phyloP scores from a whole-genome alignment of 495 filamentous ascomycete species.

The Aspergillus diversus region DNA sequence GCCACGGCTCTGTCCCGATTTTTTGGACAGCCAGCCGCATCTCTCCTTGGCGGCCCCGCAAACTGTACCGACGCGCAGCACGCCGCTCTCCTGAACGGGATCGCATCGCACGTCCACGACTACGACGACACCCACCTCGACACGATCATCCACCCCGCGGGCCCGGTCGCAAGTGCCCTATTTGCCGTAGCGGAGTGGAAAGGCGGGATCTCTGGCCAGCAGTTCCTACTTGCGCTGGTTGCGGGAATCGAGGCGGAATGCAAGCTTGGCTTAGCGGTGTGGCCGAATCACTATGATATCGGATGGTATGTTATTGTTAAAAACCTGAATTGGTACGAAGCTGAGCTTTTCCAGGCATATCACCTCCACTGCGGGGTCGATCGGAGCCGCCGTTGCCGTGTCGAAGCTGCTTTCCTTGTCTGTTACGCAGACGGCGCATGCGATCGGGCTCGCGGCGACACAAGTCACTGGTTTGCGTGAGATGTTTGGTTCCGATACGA shows the following conservation, averaged over 20 bases:
- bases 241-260: conserved; percentile 57
- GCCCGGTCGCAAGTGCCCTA: conserved; percentile 53
- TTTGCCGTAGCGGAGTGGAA: conserved; percentile 46
- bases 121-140: conserved; percentile 62
- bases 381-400: conserved; percentile 55
- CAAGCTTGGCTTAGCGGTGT: conserved; percentile 53
- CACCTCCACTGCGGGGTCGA: conserved; percentile 53
- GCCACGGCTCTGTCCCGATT: not conserved
- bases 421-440: conserved; percentile 45
- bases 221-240: conserved; percentile 54
- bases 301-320: conserved; percentile 41
- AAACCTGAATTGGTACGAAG: not conserved
- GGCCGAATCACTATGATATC: conserved; percentile 57
- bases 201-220: conserved; percentile 40
- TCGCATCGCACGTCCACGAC: conserved; percentile 58
- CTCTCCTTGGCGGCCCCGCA: not conserved
- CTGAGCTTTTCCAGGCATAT: conserved; percentile 42
- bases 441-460: conserved; percentile 55
- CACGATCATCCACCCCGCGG: conserved; percentile 59
- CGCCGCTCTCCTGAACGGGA: conserved; percentile 58
- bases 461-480: conserved; percentile 56
- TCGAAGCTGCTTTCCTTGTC: conserved; percentile 47
- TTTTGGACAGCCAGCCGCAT: not conserved
- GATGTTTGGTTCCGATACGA: conserved; percentile 59
- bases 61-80: conserved; percentile 47